Percentiles rank a stretch among this genome's conserved stretches.
phyloP scores from a whole-genome alignment of 2,329 filamentous ascomycete genomes.

The Colletotrichum theobromicola region DNA sequence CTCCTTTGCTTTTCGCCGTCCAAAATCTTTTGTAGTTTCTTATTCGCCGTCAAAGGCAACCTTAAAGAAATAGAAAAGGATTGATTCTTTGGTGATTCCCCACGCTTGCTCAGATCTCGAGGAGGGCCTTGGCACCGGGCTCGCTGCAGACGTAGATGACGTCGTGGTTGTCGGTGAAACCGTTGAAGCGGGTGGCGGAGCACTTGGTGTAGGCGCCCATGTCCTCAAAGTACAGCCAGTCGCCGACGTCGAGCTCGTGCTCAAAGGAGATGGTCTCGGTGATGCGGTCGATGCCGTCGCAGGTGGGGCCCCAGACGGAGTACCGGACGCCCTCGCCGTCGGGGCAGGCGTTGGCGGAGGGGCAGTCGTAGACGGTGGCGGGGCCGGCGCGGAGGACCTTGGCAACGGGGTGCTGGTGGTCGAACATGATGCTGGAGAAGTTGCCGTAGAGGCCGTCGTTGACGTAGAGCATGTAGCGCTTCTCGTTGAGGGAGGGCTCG shows the following conservation, averaged over 20 bases:
- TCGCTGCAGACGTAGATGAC: conserved; percentile 96
- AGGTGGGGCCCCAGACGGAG: conserved; percentile 97
- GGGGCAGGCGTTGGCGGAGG: conserved; percentile 51
- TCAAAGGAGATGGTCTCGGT: conserved; percentile 79
- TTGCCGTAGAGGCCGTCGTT: conserved; percentile 99
- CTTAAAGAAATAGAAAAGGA: neutral
- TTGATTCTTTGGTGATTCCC: neutral
- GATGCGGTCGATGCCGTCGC: conserved; percentile 97
- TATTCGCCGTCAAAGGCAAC: neutral
- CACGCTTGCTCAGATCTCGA: conserved; percentile 42
- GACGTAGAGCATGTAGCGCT: conserved; percentile 94
- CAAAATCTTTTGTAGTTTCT: neutral
- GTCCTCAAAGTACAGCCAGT: conserved; percentile 98
- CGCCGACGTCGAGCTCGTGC: conserved; percentile 83
- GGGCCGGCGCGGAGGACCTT: conserved; percentile 74
- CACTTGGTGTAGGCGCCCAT: conserved; percentile 99
- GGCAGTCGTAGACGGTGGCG: conserved; percentile 62
- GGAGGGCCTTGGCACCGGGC: conserved; percentile 78
- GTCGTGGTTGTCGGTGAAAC: conserved; percentile 91
- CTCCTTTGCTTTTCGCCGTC: neutral
- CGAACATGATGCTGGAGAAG: conserved; percentile 99
- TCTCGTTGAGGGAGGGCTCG: conserved; percentile 69
- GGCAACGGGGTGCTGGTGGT: conserved; percentile 90
- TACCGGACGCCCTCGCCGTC: conserved; percentile 72
- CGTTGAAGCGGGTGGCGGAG: conserved; percentile 97